Conservation (phyloP, 306 rosid species). For the Cyamopsis tetragonoloba region DNA sequence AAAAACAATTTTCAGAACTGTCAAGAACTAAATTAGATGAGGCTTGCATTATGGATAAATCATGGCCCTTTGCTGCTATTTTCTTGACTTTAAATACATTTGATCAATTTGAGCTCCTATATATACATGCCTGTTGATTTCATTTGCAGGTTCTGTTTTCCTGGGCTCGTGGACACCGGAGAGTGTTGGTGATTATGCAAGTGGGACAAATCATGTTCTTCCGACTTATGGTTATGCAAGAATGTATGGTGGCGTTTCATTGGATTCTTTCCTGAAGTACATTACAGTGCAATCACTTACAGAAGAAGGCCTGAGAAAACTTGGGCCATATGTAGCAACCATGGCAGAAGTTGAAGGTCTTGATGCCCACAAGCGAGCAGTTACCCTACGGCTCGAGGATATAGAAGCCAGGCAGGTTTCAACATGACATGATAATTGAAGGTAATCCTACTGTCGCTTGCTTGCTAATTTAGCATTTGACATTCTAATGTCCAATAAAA, state of each 20-base stretch:
- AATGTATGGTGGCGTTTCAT: conserved; percentile 85
- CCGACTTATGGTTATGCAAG: conserved; percentile 89
- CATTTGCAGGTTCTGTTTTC: conserved; percentile 67
- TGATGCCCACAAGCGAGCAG: conserved; percentile 82
- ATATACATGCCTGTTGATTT: background rate
- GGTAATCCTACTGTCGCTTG: background rate
- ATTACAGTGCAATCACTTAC: conserved; percentile 82
- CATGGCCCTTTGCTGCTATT: background rate
- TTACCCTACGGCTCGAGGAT: conserved; percentile 71
- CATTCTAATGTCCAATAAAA: background rate
- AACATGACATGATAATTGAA: conserved; percentile 25
- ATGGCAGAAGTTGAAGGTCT: conserved; percentile 92
- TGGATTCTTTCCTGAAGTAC: conserved; percentile 80
- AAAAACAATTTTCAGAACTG: background rate
- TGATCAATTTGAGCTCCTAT: background rate
- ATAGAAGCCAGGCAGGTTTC: conserved; percentile 53
- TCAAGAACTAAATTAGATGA: background rate
- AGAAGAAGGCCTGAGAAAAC: conserved; percentile 71
- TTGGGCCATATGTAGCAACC: conserved; percentile 77
- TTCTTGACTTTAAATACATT: background rate
- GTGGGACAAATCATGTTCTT: conserved; percentile 92
- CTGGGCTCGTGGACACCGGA: conserved; percentile 89
- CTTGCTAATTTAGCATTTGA: background rate
- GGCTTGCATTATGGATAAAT: background rate
- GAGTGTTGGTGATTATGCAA: conserved; percentile 90